These are phyloP conservation scores for Triticum dicoccoides DNA, from an alignment of 176 grass and related monocot species.

Conservation along the genomic window DNA sequence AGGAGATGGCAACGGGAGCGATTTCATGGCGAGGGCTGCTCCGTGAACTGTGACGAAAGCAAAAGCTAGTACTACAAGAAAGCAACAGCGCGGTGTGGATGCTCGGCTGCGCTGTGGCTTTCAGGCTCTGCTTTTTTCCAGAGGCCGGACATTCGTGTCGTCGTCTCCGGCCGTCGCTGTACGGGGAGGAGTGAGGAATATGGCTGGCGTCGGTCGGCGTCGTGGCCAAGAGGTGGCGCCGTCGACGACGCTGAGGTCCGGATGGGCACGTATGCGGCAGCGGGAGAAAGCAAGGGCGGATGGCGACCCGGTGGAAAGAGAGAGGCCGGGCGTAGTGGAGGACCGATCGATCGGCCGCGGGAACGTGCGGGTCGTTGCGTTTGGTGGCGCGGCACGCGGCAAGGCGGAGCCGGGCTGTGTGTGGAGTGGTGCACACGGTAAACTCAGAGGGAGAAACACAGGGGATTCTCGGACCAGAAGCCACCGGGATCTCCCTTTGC, in stretches of 20 bases:
- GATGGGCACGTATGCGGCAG: conserved; percentile 23
- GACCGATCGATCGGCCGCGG: neutral
- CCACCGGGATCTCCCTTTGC: neutral
- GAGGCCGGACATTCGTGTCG: neutral
- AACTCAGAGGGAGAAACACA: neutral
- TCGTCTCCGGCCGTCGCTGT: neutral
- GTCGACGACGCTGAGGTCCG: neutral
- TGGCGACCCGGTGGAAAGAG: neutral
- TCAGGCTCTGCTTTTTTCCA: neutral
- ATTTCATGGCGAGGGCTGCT: neutral
- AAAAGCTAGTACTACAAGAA: neutral
- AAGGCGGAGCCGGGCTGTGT: neutral
- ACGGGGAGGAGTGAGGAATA: conserved; percentile 9
- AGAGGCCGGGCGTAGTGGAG: neutral
- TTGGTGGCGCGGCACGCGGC: neutral
- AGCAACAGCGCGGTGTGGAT: neutral
- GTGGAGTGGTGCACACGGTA: neutral
- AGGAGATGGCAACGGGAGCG: neutral
- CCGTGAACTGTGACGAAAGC: conserved; percentile 5
- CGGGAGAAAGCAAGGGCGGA: neutral
- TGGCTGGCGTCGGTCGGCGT: neutral
- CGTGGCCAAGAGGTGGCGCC: neutral
- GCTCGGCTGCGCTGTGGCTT: neutral
- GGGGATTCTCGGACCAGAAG: neutral
- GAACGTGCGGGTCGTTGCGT: neutral